Evolutionary conservation across 2,329 filamentous ascomycete genomes (phyloP).

Genomic region (Purpureocillium lavendulum): DNA sequence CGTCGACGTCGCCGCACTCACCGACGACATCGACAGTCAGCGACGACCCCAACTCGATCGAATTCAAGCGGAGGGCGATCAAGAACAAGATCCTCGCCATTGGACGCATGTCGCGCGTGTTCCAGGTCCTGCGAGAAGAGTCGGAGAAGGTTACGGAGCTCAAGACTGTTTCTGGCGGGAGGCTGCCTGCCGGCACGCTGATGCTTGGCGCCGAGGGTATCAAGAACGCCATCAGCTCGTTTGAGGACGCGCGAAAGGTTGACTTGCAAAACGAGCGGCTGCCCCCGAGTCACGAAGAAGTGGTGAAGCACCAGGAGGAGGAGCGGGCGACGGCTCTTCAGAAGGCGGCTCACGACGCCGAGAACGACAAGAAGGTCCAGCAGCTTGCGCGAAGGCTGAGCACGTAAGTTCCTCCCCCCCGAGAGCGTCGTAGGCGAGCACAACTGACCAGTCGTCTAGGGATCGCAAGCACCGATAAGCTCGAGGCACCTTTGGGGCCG

Average conservation of each 20-base stretch:
- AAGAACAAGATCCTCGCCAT: conserved; percentile 99
- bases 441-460: conserved; percentile 9
- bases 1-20: conserved; percentile 45
- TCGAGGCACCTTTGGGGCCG: not conserved
- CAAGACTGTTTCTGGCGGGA: conserved; percentile 90
- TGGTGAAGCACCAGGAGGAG: conserved; percentile 72
- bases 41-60: conserved; percentile 74
- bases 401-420: conserved; percentile 55
- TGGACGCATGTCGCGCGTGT: conserved; percentile 89
- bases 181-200: conserved; percentile 86
- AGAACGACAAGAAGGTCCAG: conserved; percentile 83
- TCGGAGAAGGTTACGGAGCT: conserved; percentile 94
- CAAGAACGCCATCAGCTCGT: conserved; percentile 94
- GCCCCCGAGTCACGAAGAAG: conserved; percentile 87
- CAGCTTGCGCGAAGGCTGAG: conserved; percentile 84
- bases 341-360: conserved; percentile 78
- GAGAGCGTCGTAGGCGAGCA: not conserved
- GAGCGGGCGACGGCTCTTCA: conserved; percentile 77
- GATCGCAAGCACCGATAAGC: conserved; percentile 20
- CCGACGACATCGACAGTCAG: conserved; percentile 47
- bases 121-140: conserved; percentile 96
- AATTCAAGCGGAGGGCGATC: conserved; percentile 92
- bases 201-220: conserved; percentile 98
- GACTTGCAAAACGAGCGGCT: conserved; percentile 94
- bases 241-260: conserved; percentile 94